These are phyloP conservation scores for Moricandia arvensis DNA, from an alignment of 345 rosid species.

Conservation along the genomic window DNA sequence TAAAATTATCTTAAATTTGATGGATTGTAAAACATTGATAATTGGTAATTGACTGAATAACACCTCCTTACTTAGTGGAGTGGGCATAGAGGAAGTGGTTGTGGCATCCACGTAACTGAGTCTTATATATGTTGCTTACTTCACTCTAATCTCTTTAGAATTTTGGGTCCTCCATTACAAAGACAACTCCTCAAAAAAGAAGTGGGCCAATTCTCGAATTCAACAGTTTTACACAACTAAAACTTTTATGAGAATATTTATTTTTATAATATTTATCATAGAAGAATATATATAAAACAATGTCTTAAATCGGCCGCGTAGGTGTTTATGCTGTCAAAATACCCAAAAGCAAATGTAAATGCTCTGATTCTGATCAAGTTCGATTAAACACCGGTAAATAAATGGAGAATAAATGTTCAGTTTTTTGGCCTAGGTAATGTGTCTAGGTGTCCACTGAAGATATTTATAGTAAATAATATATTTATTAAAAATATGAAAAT, in stretches of 20 bases:
- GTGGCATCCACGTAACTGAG: constrained; percentile 58
- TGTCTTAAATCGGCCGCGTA: not conserved
- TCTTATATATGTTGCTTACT: constrained; percentile 38
- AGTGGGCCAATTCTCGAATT: not conserved
- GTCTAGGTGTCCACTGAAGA: not conserved
- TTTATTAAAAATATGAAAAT: not conserved
- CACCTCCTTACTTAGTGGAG: constrained; percentile 39
- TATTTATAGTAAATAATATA: not conserved
- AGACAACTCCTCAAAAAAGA: constrained; percentile 21
- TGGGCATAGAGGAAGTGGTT: constrained; percentile 52
- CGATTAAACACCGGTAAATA: not conserved
- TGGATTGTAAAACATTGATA: no score
- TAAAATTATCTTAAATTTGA: no score
- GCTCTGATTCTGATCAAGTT: no score
- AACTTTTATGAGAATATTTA: constrained; percentile 3
- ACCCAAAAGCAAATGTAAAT: not conserved
- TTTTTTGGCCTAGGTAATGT: not conserved
- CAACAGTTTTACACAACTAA: not conserved
- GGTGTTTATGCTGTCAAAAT: not conserved
- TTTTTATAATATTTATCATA: not conserved
- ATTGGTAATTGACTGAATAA: no score
- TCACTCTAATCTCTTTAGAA: constrained; percentile 44
- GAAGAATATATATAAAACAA: not conserved
- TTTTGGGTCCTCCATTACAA: constrained; percentile 40
- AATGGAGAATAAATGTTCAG: not conserved